Conservation (phyloP, 2,329 filamentous ascomycete genomes). For the Neofusicoccum laricinum region DNA sequence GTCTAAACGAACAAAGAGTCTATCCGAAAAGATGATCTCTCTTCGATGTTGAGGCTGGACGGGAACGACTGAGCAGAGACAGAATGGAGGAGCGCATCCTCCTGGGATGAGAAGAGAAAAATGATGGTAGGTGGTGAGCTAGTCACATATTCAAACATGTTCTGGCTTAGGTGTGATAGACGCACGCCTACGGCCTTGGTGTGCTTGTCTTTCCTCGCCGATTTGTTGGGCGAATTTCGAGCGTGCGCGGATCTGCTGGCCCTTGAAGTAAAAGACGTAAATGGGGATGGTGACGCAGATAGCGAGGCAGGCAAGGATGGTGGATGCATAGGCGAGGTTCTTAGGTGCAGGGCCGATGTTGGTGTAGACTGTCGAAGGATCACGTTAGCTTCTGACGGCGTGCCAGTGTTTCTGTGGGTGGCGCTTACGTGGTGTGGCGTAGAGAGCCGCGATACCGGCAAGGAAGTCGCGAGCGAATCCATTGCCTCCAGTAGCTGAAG, state of each 20-base stretch:
- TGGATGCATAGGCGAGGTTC: slow-evolving; percentile 51
- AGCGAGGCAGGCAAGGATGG: slow-evolving; percentile 51
- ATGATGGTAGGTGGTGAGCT: not conserved
- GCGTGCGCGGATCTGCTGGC: slow-evolving; percentile 49
- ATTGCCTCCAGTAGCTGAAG: slow-evolving; percentile 73
- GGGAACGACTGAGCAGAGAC: not conserved
- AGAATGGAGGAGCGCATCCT: not conserved
- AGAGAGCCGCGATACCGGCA: slow-evolving; percentile 68
- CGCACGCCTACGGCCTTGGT: slow-evolving; percentile 22
- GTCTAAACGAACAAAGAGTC: too few species aligned
- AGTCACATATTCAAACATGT: not conserved
- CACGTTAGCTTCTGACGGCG: slow-evolving; percentile 27
- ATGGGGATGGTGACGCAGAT: slow-evolving; percentile 53
- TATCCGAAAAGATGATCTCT: too few species aligned
- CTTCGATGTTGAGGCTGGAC: too few species aligned
- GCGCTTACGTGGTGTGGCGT: slow-evolving; percentile 53
- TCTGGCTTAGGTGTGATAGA: not conserved
- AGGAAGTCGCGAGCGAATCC: slow-evolving; percentile 72
- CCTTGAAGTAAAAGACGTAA: slow-evolving; percentile 57
- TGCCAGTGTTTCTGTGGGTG: too few species aligned
- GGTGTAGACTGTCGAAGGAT: slow-evolving; percentile 26
- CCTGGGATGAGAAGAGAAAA: not conserved
- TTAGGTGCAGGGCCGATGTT: slow-evolving; percentile 35
- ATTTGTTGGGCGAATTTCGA: slow-evolving; percentile 53
- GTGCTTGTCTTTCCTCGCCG: slow-evolving; percentile 29